phyloP scores from a whole-genome alignment of 108 stramenopile species.

The Parietichytrium sp. region DNA sequence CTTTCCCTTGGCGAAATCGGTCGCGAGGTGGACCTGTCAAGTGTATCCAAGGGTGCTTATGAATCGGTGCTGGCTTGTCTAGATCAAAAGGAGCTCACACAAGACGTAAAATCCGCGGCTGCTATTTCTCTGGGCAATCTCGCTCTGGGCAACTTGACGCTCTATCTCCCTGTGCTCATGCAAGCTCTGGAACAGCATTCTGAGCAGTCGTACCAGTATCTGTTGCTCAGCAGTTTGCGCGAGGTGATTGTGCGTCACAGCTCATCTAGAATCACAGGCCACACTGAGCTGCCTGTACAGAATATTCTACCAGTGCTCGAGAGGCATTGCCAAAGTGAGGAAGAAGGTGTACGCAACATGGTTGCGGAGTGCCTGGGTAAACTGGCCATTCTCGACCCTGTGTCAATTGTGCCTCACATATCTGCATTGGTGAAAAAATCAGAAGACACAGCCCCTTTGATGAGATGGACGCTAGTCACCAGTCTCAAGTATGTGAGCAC shows the following conservation, averaged over 20 bases:
- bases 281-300: conserved; percentile 43
- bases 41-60: conserved; percentile 41
- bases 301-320: conserved; percentile 78
- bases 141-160: conserved; percentile 66
- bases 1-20: conserved; percentile 87
- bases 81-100: conserved; percentile 64
- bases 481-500: conserved; percentile 80
- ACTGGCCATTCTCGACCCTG: conserved; percentile 73
- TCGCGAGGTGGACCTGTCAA: conserved; percentile 70
- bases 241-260: conserved; percentile 86
- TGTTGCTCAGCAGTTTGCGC: conserved; percentile 82
- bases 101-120: conserved; percentile 89
- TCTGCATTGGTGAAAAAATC: not conserved
- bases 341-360: conserved; percentile 91
- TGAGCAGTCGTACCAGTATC: conserved; percentile 76
- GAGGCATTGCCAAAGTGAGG: conserved; percentile 69
- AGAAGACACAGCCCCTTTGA: conserved; percentile 62
- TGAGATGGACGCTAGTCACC: conserved; percentile 79
- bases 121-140: conserved; percentile 86
- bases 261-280: conserved; percentile 55
- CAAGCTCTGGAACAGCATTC: conserved; percentile 68
- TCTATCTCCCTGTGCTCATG: conserved; percentile 80
- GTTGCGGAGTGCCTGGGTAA: conserved; percentile 92
- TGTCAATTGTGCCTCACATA: conserved; percentile 66
- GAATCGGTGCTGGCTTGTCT: conserved; percentile 52